Conservation (phyloP, 371 early-diverging fungal genomes). For the Lichtheimia ramosa region DNA sequence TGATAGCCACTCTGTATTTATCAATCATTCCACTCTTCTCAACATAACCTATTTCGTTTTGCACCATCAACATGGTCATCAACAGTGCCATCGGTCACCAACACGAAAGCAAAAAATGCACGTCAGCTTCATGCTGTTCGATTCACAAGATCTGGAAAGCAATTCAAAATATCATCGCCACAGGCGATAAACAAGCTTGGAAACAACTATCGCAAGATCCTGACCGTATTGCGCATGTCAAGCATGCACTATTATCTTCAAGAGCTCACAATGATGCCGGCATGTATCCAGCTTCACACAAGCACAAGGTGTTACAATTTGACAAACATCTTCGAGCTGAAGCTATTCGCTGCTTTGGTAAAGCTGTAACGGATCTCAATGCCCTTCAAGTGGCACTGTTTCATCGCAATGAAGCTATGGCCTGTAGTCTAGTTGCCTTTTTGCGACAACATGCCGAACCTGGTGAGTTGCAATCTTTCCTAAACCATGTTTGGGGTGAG, state of each 20-base stretch:
- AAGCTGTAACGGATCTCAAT: conserved; percentile 20
- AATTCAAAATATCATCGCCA: conserved; percentile 16
- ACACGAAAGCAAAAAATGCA: conserved; percentile 12
- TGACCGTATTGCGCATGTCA: conserved; percentile 11
- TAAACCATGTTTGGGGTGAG: conserved; percentile 68
- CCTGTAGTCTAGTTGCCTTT: conserved; percentile 9
- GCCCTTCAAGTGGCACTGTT: conserved; percentile 25
- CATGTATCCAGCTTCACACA: conserved; percentile 17
- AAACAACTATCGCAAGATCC: conserved; percentile 10
- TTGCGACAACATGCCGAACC: conserved; percentile 13
- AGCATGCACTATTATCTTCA: conserved; percentile 10
- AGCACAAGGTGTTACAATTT: conserved; percentile 22
- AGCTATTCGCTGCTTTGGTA: conserved; percentile 15
- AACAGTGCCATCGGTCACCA: conserved; percentile 18
- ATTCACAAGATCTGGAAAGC: conserved; percentile 22
- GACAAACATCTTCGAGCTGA: conserved; percentile 6
- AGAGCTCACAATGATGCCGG: conserved; percentile 19
- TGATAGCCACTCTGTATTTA: neutral
- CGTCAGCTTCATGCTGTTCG: conserved; percentile 12
- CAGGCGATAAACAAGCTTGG: conserved; percentile 14
- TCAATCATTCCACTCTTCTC: no score
- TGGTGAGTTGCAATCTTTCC: conserved; percentile 31
- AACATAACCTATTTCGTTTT: conserved; percentile 2
- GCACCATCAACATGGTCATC: conserved; percentile 8
- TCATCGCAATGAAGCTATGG: conserved; percentile 14